Percentiles rank a stretch among this genome's conserved stretches.
Conservation (phyloP, 805 yeast genomes). For the Yamadazyma kitorensis region DNA sequence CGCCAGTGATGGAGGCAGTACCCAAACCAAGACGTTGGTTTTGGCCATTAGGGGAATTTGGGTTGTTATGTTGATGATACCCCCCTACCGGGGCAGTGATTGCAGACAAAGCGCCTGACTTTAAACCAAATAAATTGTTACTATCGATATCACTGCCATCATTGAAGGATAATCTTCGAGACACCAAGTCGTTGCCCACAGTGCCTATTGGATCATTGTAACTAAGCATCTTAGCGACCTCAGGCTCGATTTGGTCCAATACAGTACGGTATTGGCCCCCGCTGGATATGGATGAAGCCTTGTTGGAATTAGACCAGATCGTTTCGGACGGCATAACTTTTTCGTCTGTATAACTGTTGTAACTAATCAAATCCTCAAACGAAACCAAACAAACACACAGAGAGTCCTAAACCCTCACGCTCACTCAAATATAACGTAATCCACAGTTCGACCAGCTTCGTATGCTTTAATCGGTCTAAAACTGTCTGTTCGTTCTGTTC, state of each 20-base stretch:
- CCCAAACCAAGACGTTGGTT: constrained; percentile 41
- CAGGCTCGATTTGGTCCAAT: constrained; percentile 41
- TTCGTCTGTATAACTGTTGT: background rate
- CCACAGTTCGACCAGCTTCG: too few relatives aligned
- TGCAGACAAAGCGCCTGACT: constrained; percentile 46
- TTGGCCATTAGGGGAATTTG: constrained; percentile 14
- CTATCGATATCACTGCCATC: constrained; percentile 40
- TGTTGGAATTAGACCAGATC: constrained; percentile 37
- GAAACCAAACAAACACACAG: too few relatives aligned
- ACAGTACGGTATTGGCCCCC: constrained; percentile 22
- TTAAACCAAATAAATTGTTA: constrained; percentile 45
- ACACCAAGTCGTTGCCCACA: constrained; percentile 9
- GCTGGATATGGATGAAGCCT: constrained; percentile 3
- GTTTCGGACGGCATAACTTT: constrained; percentile 27
- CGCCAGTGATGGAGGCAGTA: constrained; percentile 61
- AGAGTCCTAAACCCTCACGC: too few relatives aligned
- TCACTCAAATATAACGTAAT: too few relatives aligned
- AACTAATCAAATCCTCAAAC: too few relatives aligned
- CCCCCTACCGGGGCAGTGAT: constrained; percentile 45
- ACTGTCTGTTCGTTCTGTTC: too few relatives aligned
- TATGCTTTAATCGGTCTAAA: too few relatives aligned
- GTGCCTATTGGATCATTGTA: constrained; percentile 13
- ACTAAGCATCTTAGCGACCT: constrained; percentile 32
- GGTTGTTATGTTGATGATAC: constrained; percentile 15
- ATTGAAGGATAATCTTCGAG: constrained; percentile 39